A percentile compares a stretch with the other conserved stretches of the same genome.
These are phyloP conservation scores for Apophysomyces ossiformis DNA, from an alignment of 371 early-diverging fungal genomes.

Conservation along the genomic window DNA sequence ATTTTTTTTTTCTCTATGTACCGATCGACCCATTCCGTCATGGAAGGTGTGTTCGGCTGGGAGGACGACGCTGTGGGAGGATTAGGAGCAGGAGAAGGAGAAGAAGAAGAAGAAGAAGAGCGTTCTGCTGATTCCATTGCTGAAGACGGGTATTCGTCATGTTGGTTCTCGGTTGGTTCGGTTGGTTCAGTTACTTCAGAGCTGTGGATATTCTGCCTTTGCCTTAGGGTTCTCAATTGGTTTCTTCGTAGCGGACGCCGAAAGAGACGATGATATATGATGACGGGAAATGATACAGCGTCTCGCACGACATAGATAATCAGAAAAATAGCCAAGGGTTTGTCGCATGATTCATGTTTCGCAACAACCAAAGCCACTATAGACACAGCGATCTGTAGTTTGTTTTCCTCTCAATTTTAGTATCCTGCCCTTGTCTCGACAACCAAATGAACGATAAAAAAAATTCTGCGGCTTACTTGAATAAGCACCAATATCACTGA, in stretches of 20 bases:
- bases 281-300: constrained; percentile 34
- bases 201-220: background rate
- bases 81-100: too few species aligned
- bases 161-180: background rate
- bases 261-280: constrained; percentile 42
- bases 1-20: constrained; percentile 10
- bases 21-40: constrained; percentile 38
- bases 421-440: too few species aligned
- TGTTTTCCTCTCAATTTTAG: too few species aligned
- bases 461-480: constrained; percentile 20
- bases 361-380: constrained; percentile 30
- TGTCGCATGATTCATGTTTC: constrained; percentile 34
- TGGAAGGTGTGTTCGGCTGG: constrained; percentile 8
- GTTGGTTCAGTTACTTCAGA: background rate
- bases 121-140: background rate
- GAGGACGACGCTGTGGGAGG: background rate
- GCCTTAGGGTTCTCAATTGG: background rate
- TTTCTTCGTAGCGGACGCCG: constrained; percentile 15
- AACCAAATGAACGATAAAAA: background rate
- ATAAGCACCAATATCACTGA: constrained; percentile 11
- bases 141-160: background rate
- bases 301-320: constrained; percentile 45
- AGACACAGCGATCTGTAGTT: constrained; percentile 31
- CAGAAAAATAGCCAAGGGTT: constrained; percentile 43
- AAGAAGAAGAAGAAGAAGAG: background rate